Percentiles rank a stretch among this genome's conserved stretches.
These are phyloP conservation scores for Phialemoniopsis sp. DNA, from an alignment of 2,329 filamentous ascomycete genomes.

Conservation along the genomic window DNA sequence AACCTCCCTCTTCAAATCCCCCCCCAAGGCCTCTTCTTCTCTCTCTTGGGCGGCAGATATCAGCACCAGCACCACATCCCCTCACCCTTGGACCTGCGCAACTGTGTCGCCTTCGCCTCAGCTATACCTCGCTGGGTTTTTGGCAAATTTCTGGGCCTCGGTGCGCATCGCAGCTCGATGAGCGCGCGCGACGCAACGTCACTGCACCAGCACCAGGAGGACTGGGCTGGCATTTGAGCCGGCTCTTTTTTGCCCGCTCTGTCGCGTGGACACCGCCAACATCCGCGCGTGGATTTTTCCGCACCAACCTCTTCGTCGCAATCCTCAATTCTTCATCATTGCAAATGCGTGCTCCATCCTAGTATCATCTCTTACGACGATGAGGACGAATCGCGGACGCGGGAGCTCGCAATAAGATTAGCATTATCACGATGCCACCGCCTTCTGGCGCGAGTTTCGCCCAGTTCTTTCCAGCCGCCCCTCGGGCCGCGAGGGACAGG, in stretches of 20 bases:
- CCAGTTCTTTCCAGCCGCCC: slow-evolving; percentile 80
- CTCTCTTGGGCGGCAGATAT: too few species aligned
- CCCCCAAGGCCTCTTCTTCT: too few species aligned
- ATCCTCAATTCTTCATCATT: slow-evolving; percentile 7
- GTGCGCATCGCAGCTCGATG: too few species aligned
- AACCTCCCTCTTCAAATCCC: too few species aligned
- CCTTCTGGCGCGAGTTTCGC: slow-evolving; percentile 73
- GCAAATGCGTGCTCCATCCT: slow-evolving; percentile 30
- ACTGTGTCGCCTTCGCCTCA: too few species aligned
- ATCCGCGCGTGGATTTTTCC: slow-evolving; percentile 28
- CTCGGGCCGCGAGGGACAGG: slow-evolving; percentile 57
- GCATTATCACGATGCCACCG: slow-evolving; percentile 69
- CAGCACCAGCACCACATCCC: too few species aligned
- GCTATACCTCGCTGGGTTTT: too few species aligned
- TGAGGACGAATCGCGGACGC: slow-evolving; percentile 55
- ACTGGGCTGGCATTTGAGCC: not conserved
- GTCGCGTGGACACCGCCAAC: slow-evolving; percentile 22
- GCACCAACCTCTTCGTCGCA: slow-evolving; percentile 9
- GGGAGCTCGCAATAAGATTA: slow-evolving; percentile 42
- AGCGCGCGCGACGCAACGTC: too few species aligned
- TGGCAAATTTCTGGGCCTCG: too few species aligned
- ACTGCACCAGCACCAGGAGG: too few species aligned
- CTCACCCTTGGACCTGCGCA: too few species aligned
- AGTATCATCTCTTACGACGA: slow-evolving; percentile 26
- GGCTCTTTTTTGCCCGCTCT: slow-evolving; percentile 6